These are phyloP conservation scores for Monascus purpureus DNA, from an alignment of 495 filamentous ascomycete genomes.

Conservation along the genomic window DNA sequence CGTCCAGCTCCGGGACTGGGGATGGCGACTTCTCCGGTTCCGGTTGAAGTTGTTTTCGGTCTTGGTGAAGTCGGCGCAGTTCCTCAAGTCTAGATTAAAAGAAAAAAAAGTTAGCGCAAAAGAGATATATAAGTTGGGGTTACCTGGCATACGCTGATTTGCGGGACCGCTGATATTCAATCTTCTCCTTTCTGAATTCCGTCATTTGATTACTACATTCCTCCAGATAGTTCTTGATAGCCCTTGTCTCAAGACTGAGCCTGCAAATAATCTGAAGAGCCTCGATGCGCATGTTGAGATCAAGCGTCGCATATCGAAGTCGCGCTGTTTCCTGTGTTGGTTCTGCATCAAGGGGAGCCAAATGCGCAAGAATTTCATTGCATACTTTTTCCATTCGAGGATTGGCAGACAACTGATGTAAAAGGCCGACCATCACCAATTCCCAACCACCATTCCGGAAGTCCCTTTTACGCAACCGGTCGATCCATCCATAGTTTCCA, in stretches of 20 bases:
- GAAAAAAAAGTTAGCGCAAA: conserved; percentile 6
- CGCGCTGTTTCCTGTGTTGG: conserved; percentile 60
- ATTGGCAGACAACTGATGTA: conserved; percentile 70
- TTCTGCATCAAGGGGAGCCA: conserved; percentile 62
- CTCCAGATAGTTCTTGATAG: conserved; percentile 76
- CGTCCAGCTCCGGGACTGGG: conserved; percentile 45
- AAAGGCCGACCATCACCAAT: conserved; percentile 69
- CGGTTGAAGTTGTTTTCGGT: conserved; percentile 73
- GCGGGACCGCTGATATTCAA: conserved; percentile 71
- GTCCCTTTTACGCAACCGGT: conserved; percentile 66
- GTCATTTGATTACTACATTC: conserved; percentile 89
- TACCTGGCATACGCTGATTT: conserved; percentile 60
- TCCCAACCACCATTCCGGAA: conserved; percentile 90
- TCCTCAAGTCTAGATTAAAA: conserved; percentile 56
- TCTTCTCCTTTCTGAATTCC: conserved; percentile 83
- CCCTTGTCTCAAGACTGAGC: conserved; percentile 73
- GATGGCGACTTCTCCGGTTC: conserved; percentile 46
- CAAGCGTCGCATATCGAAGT: conserved; percentile 54
- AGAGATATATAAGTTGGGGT: background rate
- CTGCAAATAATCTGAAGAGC: conserved; percentile 78
- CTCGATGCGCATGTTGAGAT: conserved; percentile 69
- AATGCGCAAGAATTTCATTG: conserved; percentile 61
- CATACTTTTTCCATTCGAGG: conserved; percentile 55
- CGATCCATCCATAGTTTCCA: conserved; percentile 60
- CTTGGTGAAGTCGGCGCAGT: conserved; percentile 66